Conservation (phyloP, 108 stramenopile genomes). For the Phaeodactylum tricornutum region DNA sequence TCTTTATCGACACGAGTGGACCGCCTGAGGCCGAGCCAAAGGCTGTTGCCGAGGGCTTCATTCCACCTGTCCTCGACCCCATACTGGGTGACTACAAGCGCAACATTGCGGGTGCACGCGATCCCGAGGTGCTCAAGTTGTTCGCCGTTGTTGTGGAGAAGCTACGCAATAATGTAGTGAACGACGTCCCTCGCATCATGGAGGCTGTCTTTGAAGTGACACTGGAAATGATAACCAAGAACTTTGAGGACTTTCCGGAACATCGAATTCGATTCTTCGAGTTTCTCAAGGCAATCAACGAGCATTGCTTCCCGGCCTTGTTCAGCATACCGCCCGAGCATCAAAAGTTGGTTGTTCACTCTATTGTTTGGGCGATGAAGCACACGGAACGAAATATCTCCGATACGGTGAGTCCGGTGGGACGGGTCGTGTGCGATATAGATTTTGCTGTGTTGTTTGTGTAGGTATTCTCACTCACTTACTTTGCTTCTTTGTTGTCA, state of each 20-base stretch:
- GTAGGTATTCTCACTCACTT: not conserved
- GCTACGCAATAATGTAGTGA: slow-evolving; percentile 72
- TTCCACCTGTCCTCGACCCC: slow-evolving; percentile 95
- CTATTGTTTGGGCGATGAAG: slow-evolving; percentile 99
- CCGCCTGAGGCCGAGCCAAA: slow-evolving; percentile 88
- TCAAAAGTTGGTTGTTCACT: slow-evolving; percentile 96
- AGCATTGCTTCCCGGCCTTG: slow-evolving; percentile 92
- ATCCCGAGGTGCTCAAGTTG: slow-evolving; percentile 91
- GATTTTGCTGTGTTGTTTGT: slow-evolving; percentile 3
- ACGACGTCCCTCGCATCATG: slow-evolving; percentile 93
- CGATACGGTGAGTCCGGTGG: slow-evolving; percentile 59
- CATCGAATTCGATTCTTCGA: slow-evolving; percentile 95
- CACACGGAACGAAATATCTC: slow-evolving; percentile 97
- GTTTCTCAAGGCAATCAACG: slow-evolving; percentile 84
- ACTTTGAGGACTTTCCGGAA: slow-evolving; percentile 99
- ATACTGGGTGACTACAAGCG: slow-evolving; percentile 92
- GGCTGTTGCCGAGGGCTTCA: slow-evolving; percentile 84
- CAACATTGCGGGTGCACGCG: slow-evolving; percentile 88
- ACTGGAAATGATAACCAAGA: slow-evolving; percentile 96
- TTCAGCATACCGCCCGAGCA: slow-evolving; percentile 93
- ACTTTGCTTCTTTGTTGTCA: not conserved
- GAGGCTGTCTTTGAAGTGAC: slow-evolving; percentile 97
- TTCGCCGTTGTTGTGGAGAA: slow-evolving; percentile 89
- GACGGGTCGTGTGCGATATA: not conserved
- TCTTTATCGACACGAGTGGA: slow-evolving; percentile 89